phyloP scores from a whole-genome alignment of 441 rosid species.

The Theobroma grandiflorum region DNA sequence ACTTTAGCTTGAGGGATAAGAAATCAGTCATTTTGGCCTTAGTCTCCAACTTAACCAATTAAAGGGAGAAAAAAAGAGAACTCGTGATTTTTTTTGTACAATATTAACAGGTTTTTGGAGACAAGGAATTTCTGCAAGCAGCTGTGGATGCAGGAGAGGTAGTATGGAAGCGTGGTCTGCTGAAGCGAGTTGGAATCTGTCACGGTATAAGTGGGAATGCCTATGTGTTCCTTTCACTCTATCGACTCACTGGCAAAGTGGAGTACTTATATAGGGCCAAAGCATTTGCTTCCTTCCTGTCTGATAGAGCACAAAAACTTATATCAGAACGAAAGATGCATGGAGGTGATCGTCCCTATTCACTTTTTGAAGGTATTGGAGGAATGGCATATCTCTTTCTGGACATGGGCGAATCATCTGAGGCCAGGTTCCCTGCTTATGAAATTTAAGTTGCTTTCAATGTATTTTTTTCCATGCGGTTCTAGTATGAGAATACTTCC shows the following conservation, averaged over 20 bases:
- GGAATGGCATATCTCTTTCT: slow-evolving; percentile 74
- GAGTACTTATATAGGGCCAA: slow-evolving; percentile 58
- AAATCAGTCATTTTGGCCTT: background rate
- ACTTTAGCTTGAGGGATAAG: background rate
- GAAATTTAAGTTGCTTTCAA: slow-evolving; percentile 43
- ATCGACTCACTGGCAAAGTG: slow-evolving; percentile 51
- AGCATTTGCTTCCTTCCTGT: slow-evolving; percentile 75
- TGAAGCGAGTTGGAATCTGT: slow-evolving; percentile 69
- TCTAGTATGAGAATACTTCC: background rate
- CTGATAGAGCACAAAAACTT: slow-evolving; percentile 55
- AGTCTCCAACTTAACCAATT: background rate
- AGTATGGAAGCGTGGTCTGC: slow-evolving; percentile 72
- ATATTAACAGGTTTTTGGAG: slow-evolving; percentile 56
- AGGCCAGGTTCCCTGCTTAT: slow-evolving; percentile 72
- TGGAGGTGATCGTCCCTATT: slow-evolving; percentile 68
- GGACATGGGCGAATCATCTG: slow-evolving; percentile 60
- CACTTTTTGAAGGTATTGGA: slow-evolving; percentile 68
- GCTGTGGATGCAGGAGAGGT: slow-evolving; percentile 70
- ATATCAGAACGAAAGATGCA: slow-evolving; percentile 69
- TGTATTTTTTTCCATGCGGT: background rate
- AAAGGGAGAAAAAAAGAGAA: background rate
- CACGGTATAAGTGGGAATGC: slow-evolving; percentile 79
- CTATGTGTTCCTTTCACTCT: slow-evolving; percentile 65
- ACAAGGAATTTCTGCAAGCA: slow-evolving; percentile 61
- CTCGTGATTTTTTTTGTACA: background rate